Conservation (phyloP, 192 early-diverging fungal species). For the Phycomyces nitens region DNA sequence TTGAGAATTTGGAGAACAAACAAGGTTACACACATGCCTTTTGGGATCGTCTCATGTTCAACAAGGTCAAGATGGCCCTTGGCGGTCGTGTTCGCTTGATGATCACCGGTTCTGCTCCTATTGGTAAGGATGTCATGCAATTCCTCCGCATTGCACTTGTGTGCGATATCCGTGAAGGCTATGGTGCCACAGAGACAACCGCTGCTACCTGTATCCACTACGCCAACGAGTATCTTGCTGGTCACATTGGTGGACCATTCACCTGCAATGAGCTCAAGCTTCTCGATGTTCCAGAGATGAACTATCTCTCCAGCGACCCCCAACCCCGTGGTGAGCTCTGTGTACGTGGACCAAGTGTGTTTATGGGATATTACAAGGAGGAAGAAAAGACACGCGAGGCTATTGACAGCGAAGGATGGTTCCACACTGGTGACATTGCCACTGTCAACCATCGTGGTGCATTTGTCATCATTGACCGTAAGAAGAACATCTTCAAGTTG, state of each 20-base stretch:
- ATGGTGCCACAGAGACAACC: constrained; percentile 82
- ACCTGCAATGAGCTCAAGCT: constrained; percentile 80
- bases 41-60: constrained; percentile 90
- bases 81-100: constrained; percentile 84
- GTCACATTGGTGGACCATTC: constrained; percentile 74
- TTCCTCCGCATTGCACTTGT: constrained; percentile 84
- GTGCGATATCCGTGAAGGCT: constrained; percentile 76
- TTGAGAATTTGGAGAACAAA: constrained; percentile 56
- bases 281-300: constrained; percentile 84
- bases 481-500: constrained; percentile 75
- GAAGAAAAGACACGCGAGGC: constrained; percentile 72
- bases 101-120: constrained; percentile 84
- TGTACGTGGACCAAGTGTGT: constrained; percentile 72
- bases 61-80: constrained; percentile 63
- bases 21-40: constrained; percentile 71
- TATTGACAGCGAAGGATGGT: constrained; percentile 84
- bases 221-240: constrained; percentile 60
- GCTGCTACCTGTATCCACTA: constrained; percentile 53
- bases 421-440: constrained; percentile 84
- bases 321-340: constrained; percentile 88
- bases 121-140: constrained; percentile 71
- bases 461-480: constrained; percentile 78
- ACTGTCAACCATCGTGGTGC: constrained; percentile 61
- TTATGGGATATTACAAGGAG: constrained; percentile 76
- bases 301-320: constrained; percentile 78